Evolutionary conservation across 2,329 filamentous ascomycete genomes (phyloP).

Genomic region (Aspergillus fumigatus): DNA sequence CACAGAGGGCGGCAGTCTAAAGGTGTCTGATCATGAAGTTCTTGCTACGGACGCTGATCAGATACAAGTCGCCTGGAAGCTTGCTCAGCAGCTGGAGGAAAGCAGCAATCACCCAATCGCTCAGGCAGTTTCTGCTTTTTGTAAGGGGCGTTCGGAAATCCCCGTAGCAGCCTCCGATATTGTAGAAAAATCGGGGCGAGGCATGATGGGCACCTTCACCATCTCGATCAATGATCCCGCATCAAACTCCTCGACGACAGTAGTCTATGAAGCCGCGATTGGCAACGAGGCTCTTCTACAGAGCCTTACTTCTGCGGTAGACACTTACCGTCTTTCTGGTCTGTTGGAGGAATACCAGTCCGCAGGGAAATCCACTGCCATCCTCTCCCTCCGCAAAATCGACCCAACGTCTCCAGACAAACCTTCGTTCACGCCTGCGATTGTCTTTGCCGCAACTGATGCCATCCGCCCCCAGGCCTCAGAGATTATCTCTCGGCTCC

Average conservation of each 20-base stretch:
- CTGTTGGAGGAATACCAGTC: slow-evolving; percentile 38
- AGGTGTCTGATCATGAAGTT: slow-evolving; percentile 49
- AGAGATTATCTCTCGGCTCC: slow-evolving; percentile 60
- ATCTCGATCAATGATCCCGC: slow-evolving; percentile 20
- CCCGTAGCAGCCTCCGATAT: slow-evolving; percentile 36
- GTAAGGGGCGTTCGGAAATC: slow-evolving; percentile 26
- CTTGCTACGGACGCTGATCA: slow-evolving; percentile 31
- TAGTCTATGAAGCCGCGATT: slow-evolving; percentile 47
- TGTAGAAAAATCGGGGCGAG: slow-evolving; percentile 54
- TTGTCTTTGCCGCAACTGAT: slow-evolving; percentile 73
- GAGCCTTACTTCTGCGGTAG: slow-evolving; percentile 25
- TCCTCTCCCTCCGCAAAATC: slow-evolving; percentile 37
- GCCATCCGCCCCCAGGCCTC: slow-evolving; percentile 70
- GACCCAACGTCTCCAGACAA: slow-evolving; percentile 9
- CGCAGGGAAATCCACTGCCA: slow-evolving; percentile 41
- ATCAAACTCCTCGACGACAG: slow-evolving; percentile 11
- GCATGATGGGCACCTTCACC: slow-evolving; percentile 51
- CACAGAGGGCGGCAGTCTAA: slow-evolving; percentile 60
- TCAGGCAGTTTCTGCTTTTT: slow-evolving; percentile 50
- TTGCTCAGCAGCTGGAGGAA: slow-evolving; percentile 52
- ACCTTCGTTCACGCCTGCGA: slow-evolving; percentile 46
- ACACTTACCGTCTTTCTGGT: slow-evolving; percentile 31
- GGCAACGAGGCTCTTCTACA: slow-evolving; percentile 55
- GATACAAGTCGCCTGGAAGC: slow-evolving; percentile 40
- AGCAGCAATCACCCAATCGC: slow-evolving; percentile 58